Conservation (phyloP, 306 rosid genomes). For the Carpinus fangiana region DNA sequence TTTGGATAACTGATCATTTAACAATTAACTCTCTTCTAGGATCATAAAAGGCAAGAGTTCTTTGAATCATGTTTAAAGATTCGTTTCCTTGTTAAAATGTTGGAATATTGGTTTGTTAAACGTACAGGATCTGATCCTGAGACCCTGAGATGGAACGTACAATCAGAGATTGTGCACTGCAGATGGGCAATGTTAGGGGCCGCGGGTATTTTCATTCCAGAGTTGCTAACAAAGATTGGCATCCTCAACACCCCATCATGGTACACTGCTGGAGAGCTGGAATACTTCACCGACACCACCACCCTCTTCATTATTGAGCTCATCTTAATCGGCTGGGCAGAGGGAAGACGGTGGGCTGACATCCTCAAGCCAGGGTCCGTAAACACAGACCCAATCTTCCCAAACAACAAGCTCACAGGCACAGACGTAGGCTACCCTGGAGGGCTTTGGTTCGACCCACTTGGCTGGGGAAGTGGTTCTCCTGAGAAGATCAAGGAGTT, state of each 20-base stretch:
- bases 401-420: conserved; percentile 81
- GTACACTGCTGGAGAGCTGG: conserved; percentile 68
- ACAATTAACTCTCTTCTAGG: no score
- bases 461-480: conserved; percentile 75
- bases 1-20: no score
- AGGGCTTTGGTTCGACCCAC: conserved; percentile 75
- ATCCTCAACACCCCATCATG: conserved; percentile 70
- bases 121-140: conserved; percentile 66
- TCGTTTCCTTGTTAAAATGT: no score
- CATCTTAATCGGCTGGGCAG: conserved; percentile 73
- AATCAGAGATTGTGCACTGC: conserved; percentile 72
- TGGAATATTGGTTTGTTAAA: not conserved
- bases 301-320: conserved; percentile 66
- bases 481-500: conserved; percentile 71
- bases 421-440: conserved; percentile 77
- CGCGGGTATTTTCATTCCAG: conserved; percentile 78
- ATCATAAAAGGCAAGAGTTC: no score
- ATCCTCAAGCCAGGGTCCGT: conserved; percentile 67
- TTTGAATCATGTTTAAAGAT: no score
- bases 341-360: conserved; percentile 79
- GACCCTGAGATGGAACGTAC: conserved; percentile 63
- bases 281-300: conserved; percentile 76
- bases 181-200: conserved; percentile 85
- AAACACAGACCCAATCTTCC: conserved; percentile 76
- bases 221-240: conserved; percentile 68